Conservation (phyloP, 1,139 yeast species). For the Pichia sp. region DNA sequence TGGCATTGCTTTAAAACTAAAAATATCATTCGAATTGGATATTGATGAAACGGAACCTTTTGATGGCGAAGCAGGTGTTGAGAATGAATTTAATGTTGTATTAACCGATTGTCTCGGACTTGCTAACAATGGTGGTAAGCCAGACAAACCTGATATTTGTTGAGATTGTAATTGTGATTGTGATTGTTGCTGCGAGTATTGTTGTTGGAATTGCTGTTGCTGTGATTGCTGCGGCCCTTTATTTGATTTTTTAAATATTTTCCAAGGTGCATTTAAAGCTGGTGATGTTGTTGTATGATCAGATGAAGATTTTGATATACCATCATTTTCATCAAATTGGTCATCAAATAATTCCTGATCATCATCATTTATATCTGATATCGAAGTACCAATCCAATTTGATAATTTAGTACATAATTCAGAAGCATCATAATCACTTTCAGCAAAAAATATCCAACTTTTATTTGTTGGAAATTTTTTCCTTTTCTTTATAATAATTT, state of each 20-base stretch:
- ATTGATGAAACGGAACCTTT: conserved; percentile 12
- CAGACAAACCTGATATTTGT: not conserved
- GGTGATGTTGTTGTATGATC: conserved; percentile 4
- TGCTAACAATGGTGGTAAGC: conserved; percentile 1
- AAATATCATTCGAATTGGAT: conserved; percentile 17
- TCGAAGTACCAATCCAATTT: conserved; percentile 9
- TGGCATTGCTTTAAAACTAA: conserved; percentile 30
- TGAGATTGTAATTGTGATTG: not conserved
- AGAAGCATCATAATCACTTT: conserved; percentile 73
- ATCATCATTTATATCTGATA: conserved; percentile 14
- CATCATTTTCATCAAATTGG: not conserved
- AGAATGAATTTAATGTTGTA: conserved; percentile 2
- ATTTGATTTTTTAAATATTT: conserved; percentile 12
- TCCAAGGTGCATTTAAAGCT: conserved; percentile 13
- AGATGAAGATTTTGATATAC: conserved; percentile 1
- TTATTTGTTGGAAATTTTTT: conserved; percentile 24
- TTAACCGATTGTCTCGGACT: conserved; percentile 11
- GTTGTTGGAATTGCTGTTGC: not conserved
- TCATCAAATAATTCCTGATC: conserved; percentile 10
- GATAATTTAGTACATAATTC: conserved; percentile 55
- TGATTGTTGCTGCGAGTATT: not conserved
- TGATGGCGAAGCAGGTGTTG: conserved; percentile 13
- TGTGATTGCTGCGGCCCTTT: not conserved
- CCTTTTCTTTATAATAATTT: conserved; percentile 21
- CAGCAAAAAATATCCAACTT: conserved; percentile 69